Evolutionary conservation across 228 moss, liverwort and hornwort genomes (phyloP).

Genomic region (Sphagnum magellanicum): DNA sequence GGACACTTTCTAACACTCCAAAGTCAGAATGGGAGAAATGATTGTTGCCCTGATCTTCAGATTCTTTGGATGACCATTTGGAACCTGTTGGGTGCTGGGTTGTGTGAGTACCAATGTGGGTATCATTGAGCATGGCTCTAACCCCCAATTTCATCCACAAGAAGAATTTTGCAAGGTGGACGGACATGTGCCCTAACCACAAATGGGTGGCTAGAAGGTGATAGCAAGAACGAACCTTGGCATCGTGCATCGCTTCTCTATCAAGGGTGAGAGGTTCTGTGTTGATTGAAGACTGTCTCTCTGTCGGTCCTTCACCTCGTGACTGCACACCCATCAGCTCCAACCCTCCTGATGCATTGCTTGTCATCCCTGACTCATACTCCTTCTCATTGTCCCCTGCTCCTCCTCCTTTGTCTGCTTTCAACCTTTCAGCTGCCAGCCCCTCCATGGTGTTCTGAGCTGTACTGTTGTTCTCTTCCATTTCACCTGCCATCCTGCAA

Average conservation of each 20-base stretch:
- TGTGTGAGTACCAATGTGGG: not conserved
- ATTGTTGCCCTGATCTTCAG: not conserved
- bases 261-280: slow-evolving; percentile 37
- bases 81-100: not conserved
- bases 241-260: slow-evolving; percentile 6
- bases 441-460: too few species aligned
- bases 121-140: not conserved
- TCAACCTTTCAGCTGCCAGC: too few species aligned
- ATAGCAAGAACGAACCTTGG: slow-evolving; percentile 9
- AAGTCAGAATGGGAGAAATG: not conserved
- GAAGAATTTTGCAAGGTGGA: not conserved
- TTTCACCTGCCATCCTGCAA: too few species aligned
- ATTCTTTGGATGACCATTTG: not conserved
- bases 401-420: too few species aligned
- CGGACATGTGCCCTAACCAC: too few species aligned
- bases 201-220: not conserved
- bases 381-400: too few species aligned
- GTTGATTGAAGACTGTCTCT: slow-evolving; percentile 44
- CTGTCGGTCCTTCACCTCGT: not conserved
- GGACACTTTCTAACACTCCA: too few species aligned
- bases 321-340: slow-evolving; percentile 9
- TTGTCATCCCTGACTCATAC: not conserved
- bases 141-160: not conserved
- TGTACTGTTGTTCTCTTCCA: too few species aligned
- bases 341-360: slow-evolving; percentile 14